phyloP scores from a whole-genome alignment of 2,329 filamentous ascomycete genomes.

The Fusarium foetens region DNA sequence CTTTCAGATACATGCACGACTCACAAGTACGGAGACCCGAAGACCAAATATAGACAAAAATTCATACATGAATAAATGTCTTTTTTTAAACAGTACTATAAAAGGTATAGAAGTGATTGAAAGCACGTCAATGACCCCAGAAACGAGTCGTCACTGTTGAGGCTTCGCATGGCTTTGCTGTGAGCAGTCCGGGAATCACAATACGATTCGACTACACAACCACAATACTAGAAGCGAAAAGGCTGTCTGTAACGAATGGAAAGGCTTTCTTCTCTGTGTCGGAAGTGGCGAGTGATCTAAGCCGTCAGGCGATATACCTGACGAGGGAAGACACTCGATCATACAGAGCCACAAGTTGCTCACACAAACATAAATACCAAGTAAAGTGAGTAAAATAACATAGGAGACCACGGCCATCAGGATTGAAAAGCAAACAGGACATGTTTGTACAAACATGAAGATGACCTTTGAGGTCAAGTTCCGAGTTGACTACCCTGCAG shows the following conservation, averaged over 20 bases:
- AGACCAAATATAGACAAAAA: not conserved
- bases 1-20: not conserved
- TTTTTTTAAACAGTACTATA: too few species aligned
- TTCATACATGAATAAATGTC: not conserved
- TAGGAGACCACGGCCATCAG: too few species aligned
- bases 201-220: not conserved
- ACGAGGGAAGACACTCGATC: not conserved
- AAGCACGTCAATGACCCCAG: not conserved
- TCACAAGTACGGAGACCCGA: too few species aligned
- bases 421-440: not conserved
- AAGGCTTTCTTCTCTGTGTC: not conserved
- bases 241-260: too few species aligned
- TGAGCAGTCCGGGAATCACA: not conserved
- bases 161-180: not conserved
- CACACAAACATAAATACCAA: too few species aligned
- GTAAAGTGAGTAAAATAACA: fast-evolving
- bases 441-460: not conserved
- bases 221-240: not conserved
- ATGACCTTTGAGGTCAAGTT: not conserved
- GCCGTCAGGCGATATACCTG: not conserved
- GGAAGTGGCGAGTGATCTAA: not conserved
- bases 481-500: not conserved
- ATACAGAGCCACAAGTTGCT: not conserved
- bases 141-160: not conserved
- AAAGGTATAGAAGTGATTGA: not conserved